These are phyloP conservation scores for Sclerotinia subarctica DNA, from an alignment of 2,329 filamentous ascomycete genomes.

Conservation along the genomic window DNA sequence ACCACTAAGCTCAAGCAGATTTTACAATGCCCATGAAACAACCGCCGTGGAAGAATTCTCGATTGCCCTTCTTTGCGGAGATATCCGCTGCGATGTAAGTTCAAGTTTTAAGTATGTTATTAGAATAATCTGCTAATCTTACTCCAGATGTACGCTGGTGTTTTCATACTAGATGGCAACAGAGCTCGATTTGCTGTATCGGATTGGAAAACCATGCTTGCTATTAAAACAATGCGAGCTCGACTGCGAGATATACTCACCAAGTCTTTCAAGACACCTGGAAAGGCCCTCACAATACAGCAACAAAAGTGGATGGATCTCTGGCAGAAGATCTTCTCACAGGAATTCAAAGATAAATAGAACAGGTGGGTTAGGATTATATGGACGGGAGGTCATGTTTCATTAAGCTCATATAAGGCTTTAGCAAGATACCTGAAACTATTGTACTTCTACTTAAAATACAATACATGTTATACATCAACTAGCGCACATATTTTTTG, in stretches of 20 bases:
- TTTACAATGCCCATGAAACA: conserved; percentile 88
- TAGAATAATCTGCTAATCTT: conserved; percentile 23
- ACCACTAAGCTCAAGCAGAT: conserved; percentile 44
- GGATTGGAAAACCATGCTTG: conserved; percentile 88
- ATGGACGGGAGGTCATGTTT: not conserved
- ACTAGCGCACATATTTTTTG: not conserved
- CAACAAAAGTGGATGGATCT: conserved; percentile 72
- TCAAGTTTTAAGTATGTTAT: conserved; percentile 12
- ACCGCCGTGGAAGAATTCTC: conserved; percentile 78
- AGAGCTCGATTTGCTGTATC: conserved; percentile 76
- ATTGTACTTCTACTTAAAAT: not conserved
- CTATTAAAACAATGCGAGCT: conserved; percentile 75
- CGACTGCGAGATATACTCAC: conserved; percentile 74
- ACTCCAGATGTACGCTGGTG: conserved; percentile 74
- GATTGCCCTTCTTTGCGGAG: conserved; percentile 80
- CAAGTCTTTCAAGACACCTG: conserved; percentile 65
- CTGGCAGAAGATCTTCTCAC: conserved; percentile 67
- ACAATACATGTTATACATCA: not conserved
- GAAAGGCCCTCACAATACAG: conserved; percentile 59
- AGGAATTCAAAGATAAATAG: conserved; percentile 37
- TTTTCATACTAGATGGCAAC: conserved; percentile 84
- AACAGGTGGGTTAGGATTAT: not conserved
- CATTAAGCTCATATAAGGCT: not conserved
- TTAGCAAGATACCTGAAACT: conserved; percentile 5
- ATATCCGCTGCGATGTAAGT: conserved; percentile 77